A percentile compares a stretch with the other conserved stretches of the same genome.
Evolutionary conservation across 2,329 filamentous ascomycete genomes (phyloP).

Genomic region (Xylariomycetidae sp.): DNA sequence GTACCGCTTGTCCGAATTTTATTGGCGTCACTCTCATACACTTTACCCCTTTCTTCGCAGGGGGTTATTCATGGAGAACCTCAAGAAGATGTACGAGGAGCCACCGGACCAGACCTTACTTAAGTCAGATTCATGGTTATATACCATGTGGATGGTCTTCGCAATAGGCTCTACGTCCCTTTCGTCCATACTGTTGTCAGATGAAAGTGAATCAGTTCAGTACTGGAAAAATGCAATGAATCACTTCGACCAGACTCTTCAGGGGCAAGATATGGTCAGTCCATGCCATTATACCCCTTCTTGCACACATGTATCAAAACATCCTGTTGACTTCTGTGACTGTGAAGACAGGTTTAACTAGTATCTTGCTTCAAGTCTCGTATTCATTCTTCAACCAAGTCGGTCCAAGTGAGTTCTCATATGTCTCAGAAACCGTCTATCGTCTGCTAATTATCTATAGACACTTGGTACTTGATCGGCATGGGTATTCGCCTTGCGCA

Average conservation of each 20-base stretch:
- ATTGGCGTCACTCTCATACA: conserved; percentile 21
- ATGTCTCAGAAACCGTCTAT: no score
- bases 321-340: not conserved
- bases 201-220: conserved; percentile 36
- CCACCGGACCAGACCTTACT: conserved; percentile 20
- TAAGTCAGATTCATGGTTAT: conserved; percentile 31
- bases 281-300: not conserved
- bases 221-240: conserved; percentile 40
- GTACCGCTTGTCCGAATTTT: conserved; percentile 24
- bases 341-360: conserved; percentile 14
- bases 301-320: conserved; percentile 7
- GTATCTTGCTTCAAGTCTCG: conserved; percentile 40
- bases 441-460: conserved; percentile 16
- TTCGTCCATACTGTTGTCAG: conserved; percentile 36
- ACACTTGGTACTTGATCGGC: conserved; percentile 43
- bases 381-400: conserved; percentile 45
- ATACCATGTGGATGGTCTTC: conserved; percentile 44
- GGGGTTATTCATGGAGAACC: no score
- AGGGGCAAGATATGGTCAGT: conserved; percentile 32
- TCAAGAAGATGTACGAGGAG: no score
- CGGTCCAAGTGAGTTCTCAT: conserved; percentile 37
- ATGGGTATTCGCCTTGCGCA: conserved; percentile 38
- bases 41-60: no score
- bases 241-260: conserved; percentile 35
- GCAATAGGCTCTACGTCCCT: conserved; percentile 42